A percentile compares a stretch with the other conserved stretches of the same genome.
phyloP scores from a whole-genome alignment of 192 early-diverging fungal genomes.

The Coemansia sp. region DNA sequence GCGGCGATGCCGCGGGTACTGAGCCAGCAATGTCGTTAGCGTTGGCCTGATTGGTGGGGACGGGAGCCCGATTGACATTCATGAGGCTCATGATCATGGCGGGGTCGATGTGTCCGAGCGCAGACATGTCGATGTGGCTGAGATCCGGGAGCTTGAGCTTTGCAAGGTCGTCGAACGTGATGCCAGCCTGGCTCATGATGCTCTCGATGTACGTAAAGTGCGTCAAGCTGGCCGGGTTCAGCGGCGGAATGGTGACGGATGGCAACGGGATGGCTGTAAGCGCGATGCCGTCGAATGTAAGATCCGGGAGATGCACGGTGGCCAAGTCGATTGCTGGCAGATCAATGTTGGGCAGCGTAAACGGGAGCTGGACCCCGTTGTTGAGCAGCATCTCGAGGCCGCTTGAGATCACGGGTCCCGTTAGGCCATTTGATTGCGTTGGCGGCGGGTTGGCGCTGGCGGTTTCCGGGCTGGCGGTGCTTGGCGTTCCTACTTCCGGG shows the following conservation, averaged over 20 bases:
- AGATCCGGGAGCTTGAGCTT: slow-evolving; percentile 46
- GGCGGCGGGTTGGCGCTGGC: slow-evolving; percentile 7
- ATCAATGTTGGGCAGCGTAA: slow-evolving; percentile 40
- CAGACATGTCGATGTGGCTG: slow-evolving; percentile 25
- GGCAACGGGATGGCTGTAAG: slow-evolving; percentile 39
- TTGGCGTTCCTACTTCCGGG: not conserved
- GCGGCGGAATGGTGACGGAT: slow-evolving; percentile 35
- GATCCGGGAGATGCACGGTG: slow-evolving; percentile 46
- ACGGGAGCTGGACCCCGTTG: slow-evolving; percentile 38
- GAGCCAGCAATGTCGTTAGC: slow-evolving; percentile 15
- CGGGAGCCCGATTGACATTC: slow-evolving; percentile 26
- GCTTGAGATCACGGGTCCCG: slow-evolving; percentile 41
- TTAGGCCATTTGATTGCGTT: slow-evolving; percentile 15
- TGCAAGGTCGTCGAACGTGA: slow-evolving; percentile 48
- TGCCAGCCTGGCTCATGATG: slow-evolving; percentile 37
- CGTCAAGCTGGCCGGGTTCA: slow-evolving; percentile 48
- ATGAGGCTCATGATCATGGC: slow-evolving; percentile 24
- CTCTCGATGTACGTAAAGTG: slow-evolving; percentile 37
- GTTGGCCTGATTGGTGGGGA: slow-evolving; percentile 14
- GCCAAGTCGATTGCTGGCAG: slow-evolving; percentile 38
- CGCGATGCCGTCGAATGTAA: slow-evolving; percentile 47
- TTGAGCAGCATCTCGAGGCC: slow-evolving; percentile 47
- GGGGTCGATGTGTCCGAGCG: slow-evolving; percentile 20
- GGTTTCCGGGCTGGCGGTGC: not conserved
- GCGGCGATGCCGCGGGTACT: slow-evolving; percentile 12